Conservation (phyloP, 2,329 filamentous ascomycete genomes). For the Nothomitra cinnamomea region DNA sequence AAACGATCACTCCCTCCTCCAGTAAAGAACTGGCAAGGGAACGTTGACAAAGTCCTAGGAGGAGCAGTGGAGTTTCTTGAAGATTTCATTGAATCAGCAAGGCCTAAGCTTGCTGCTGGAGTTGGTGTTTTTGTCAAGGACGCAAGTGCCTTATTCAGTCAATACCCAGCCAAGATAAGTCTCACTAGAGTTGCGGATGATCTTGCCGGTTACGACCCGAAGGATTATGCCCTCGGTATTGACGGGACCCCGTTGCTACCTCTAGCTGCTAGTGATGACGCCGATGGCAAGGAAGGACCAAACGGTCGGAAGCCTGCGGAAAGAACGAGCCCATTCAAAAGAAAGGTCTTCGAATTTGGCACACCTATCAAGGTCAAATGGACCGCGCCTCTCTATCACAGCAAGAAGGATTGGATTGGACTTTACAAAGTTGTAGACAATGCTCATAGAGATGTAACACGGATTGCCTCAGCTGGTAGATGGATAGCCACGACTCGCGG, state of each 20-base stretch:
- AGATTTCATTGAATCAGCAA: slow-evolving; percentile 70
- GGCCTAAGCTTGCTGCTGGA: slow-evolving; percentile 71
- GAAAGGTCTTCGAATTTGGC: slow-evolving; percentile 73
- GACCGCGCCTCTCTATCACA: slow-evolving; percentile 75
- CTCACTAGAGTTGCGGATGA: slow-evolving; percentile 67
- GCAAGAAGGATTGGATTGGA: slow-evolving; percentile 86
- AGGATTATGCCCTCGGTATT: slow-evolving; percentile 62
- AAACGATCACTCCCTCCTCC: slow-evolving; percentile 71
- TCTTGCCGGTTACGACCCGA: slow-evolving; percentile 60
- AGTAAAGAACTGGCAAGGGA: slow-evolving; percentile 68
- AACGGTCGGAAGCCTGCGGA: slow-evolving; percentile 48
- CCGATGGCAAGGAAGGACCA: slow-evolving; percentile 57
- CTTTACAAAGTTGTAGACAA: slow-evolving; percentile 96
- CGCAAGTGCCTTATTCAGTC: slow-evolving; percentile 73
- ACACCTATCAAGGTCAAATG: slow-evolving; percentile 78
- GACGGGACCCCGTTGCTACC: slow-evolving; percentile 43
- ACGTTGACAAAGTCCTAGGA: slow-evolving; percentile 72
- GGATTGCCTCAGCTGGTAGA: slow-evolving; percentile 69
- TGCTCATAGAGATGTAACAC: slow-evolving; percentile 64
- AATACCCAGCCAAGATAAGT: slow-evolving; percentile 71
- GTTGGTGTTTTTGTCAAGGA: slow-evolving; percentile 79
- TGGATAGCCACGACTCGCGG: slow-evolving; percentile 73
- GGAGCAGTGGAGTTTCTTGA: slow-evolving; percentile 81
- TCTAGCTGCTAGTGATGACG: slow-evolving; percentile 37
- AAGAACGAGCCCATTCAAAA: slow-evolving; percentile 45